Evolutionary conservation across 2,329 filamentous ascomycete species (phyloP).

Genomic region (Aspergillus proliferans): DNA sequence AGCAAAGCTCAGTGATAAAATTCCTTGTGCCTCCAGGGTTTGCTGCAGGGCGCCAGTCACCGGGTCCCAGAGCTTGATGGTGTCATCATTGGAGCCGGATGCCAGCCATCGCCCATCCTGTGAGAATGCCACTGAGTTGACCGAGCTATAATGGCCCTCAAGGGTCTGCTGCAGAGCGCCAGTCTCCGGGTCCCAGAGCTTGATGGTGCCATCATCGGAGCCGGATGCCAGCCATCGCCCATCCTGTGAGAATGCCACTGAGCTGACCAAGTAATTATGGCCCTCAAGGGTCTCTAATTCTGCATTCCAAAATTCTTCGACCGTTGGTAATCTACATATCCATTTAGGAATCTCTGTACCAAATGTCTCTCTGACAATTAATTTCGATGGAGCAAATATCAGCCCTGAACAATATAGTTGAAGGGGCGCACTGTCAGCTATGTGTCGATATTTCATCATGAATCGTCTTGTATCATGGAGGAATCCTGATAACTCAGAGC

Average conservation of each 20-base stretch:
- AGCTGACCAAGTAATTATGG: constrained; percentile 6
- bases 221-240: constrained; percentile 11
- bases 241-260: constrained; percentile 16
- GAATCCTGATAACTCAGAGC: constrained; percentile 12
- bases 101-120: constrained; percentile 12
- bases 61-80: constrained; percentile 10
- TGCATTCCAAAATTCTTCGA: constrained; percentile 6
- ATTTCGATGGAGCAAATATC: constrained; percentile 23
- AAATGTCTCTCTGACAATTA: constrained; percentile 21
- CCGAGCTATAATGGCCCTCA: constrained; percentile 7
- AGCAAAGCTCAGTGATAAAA: too few species aligned
- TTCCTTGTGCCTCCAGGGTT: neutral
- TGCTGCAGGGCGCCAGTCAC: too few species aligned
- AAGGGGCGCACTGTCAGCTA: constrained; percentile 27
- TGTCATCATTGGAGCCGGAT: constrained; percentile 11
- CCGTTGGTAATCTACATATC: constrained; percentile 8
- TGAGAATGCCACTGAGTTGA: constrained; percentile 13
- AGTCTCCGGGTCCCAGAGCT: constrained; percentile 6
- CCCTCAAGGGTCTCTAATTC: constrained; percentile 10
- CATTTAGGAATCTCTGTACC: constrained; percentile 9
- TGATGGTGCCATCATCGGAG: constrained; percentile 9
- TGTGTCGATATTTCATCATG: constrained; percentile 19
- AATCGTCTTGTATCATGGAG: constrained; percentile 27
- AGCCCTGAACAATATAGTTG: constrained; percentile 31
- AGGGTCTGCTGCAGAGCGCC: constrained; percentile 11